phyloP scores from a whole-genome alignment of 2,329 filamentous ascomycete species.

The Pseudogymnoascus sp. region DNA sequence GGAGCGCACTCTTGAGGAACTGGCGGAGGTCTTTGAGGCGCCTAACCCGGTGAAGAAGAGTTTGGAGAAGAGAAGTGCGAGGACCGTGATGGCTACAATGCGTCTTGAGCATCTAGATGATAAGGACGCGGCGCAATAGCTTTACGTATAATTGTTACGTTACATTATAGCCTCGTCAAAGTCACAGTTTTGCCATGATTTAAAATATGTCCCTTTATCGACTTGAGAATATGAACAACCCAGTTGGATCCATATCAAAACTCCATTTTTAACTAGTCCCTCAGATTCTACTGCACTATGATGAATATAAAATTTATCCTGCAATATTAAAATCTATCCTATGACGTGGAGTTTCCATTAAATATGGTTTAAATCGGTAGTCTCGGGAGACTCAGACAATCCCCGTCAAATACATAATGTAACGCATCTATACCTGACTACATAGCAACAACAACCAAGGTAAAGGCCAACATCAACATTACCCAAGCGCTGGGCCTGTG shows the following conservation, averaged over 20 bases:
- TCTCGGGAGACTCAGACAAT: not conserved
- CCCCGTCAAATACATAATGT: not conserved
- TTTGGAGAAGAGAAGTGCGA: conserved; percentile 29
- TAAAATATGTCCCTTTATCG: conserved; percentile 8
- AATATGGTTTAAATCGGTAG: not conserved
- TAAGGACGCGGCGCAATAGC: conserved; percentile 9
- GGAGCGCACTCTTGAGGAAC: conserved; percentile 44
- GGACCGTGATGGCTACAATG: conserved; percentile 36
- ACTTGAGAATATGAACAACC: not conserved
- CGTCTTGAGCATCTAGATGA: conserved; percentile 27
- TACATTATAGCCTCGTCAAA: conserved; percentile 13
- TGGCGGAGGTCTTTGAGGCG: conserved; percentile 46
- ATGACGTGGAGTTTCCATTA: not conserved
- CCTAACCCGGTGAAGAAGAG: conserved; percentile 36
- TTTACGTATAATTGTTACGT: not conserved
- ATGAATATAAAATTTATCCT: not conserved
- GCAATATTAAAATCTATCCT: not conserved
- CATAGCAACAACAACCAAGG: not conserved
- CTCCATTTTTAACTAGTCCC: not conserved
- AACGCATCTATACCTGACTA: not conserved
- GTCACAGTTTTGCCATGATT: conserved; percentile 14
- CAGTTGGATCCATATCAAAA: not conserved
- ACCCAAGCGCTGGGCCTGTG: not conserved
- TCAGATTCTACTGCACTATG: not conserved
- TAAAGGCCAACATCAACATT: not conserved